phyloP scores from a whole-genome alignment of 2,329 filamentous ascomycete genomes.

The Cercospora sp. region DNA sequence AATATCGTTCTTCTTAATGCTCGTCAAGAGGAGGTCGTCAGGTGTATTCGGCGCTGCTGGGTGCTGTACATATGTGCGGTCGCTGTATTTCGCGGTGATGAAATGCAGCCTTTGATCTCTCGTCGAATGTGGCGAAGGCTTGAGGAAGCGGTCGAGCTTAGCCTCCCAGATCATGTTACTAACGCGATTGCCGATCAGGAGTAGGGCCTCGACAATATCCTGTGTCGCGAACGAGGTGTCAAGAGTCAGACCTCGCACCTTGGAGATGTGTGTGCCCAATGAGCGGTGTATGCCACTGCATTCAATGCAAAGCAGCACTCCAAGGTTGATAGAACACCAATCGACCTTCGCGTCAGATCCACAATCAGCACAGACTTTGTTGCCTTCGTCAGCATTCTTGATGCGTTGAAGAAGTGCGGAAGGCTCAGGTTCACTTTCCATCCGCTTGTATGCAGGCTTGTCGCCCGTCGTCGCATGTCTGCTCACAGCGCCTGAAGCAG shows the following conservation, averaged over 20 bases:
- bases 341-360: conserved; percentile 89
- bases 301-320: conserved; percentile 94
- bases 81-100: conserved; percentile 92
- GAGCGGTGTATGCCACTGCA: conserved; percentile 97
- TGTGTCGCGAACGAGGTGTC: conserved; percentile 95
- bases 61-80: conserved; percentile 76
- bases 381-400: conserved; percentile 86
- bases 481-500: conserved; percentile 60
- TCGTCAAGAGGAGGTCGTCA: conserved; percentile 85
- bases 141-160: conserved; percentile 69
- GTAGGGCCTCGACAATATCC: conserved; percentile 90
- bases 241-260: conserved; percentile 89
- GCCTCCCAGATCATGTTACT: conserved; percentile 98
- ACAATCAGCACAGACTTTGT: conserved; percentile 92
- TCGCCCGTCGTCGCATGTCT: conserved; percentile 90
- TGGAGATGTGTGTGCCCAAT: conserved; percentile 94
- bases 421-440: conserved; percentile 76
- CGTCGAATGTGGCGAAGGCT: conserved; percentile 74
- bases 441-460: conserved; percentile 70
- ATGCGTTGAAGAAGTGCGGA: conserved; percentile 78
- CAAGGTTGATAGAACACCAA: conserved; percentile 98
- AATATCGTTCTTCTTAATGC: conserved; percentile 95
- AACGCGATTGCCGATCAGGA: conserved; percentile 88
- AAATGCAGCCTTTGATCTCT: conserved; percentile 91
- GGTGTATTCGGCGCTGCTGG: conserved; percentile 64